A percentile compares a stretch with the other conserved stretches of the same genome.
Evolutionary conservation across 371 early-diverging fungal genomes (phyloP).

Genomic region (Mortierella sp.): DNA sequence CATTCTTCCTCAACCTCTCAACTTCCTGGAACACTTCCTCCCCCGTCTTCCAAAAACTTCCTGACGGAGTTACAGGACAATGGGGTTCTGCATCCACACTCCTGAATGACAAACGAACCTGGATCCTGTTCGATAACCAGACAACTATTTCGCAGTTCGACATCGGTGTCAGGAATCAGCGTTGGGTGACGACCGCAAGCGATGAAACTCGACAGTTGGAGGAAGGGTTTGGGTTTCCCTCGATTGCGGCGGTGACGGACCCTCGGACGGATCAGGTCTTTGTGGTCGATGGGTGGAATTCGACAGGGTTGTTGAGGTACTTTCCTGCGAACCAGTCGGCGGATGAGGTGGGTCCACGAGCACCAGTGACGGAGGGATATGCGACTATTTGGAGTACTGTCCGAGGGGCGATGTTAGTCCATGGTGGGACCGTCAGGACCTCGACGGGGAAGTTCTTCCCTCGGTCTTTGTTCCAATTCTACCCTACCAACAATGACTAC

Average conservation of each 20-base stretch:
- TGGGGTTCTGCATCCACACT: neutral
- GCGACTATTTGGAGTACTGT: neutral
- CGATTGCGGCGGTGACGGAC: slow-evolving; percentile 1
- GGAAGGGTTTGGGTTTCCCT: neutral
- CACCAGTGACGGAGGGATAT: neutral
- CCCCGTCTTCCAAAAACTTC: neutral
- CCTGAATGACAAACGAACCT: neutral
- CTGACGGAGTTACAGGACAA: neutral
- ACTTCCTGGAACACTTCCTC: neutral
- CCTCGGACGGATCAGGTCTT: neutral
- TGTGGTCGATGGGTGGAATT: slow-evolving; percentile 1
- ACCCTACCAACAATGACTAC: neutral
- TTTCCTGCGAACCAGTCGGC: neutral
- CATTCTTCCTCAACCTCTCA: neutral
- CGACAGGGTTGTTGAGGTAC: neutral
- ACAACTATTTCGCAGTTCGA: neutral
- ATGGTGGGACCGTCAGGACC: neutral
- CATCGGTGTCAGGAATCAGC: neutral
- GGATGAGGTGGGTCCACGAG: neutral
- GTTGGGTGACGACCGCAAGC: neutral
- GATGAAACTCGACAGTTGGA: neutral
- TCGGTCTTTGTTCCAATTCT: neutral
- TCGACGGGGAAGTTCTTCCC: neutral
- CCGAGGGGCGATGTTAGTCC: neutral
- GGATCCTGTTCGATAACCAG: neutral